Conservation (phyloP, 768 basidiomycete genomes). For the Filobasidium floriforme region DNA sequence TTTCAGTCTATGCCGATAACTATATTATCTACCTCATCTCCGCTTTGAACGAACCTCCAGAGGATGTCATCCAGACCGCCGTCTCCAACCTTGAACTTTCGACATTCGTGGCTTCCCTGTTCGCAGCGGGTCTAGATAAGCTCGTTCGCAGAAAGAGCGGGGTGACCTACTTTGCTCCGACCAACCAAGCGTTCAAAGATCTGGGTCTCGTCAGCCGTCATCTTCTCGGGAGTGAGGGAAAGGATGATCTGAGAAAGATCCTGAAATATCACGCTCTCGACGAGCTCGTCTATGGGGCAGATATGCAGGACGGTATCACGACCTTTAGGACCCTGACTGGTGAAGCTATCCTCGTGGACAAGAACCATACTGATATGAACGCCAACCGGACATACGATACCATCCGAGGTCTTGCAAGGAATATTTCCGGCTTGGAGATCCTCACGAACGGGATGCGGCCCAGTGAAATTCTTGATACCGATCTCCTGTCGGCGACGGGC, state of each 20-base stretch:
- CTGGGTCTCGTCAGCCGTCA: slow-evolving; percentile 84
- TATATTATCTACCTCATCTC: slow-evolving; percentile 85
- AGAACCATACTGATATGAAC: slow-evolving; percentile 27
- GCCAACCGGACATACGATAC: slow-evolving; percentile 2
- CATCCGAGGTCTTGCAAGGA: slow-evolving; percentile 23
- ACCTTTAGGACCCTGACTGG: slow-evolving; percentile 73
- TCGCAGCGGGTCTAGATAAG: slow-evolving; percentile 75
- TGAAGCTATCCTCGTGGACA: slow-evolving; percentile 65
- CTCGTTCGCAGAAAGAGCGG: slow-evolving; percentile 59
- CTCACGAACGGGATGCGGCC: slow-evolving; percentile 46
- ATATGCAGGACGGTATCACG: slow-evolving; percentile 32
- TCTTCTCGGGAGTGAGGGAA: slow-evolving; percentile 65
- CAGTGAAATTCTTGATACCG: slow-evolving; percentile 35
- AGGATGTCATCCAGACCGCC: slow-evolving; percentile 69
- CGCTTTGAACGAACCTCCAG: slow-evolving; percentile 70
- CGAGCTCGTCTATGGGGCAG: slow-evolving; percentile 63
- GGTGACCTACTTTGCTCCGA: slow-evolving; percentile 77
- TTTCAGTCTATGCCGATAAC: slow-evolving; percentile 62
- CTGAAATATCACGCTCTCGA: slow-evolving; percentile 79
- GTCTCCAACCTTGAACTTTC: slow-evolving; percentile 77
- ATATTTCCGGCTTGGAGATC: slow-evolving; percentile 32
- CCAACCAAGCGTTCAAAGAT: slow-evolving; percentile 77
- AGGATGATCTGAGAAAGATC: slow-evolving; percentile 70
- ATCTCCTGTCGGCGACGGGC: slow-evolving; percentile 78
- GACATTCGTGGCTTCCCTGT: slow-evolving; percentile 79